Evolutionary conservation across 2,329 filamentous ascomycete species (phyloP), one percentile per base, ranked within the genome.

Genomic region (Pseudohalonectria lignicola): DNA sequence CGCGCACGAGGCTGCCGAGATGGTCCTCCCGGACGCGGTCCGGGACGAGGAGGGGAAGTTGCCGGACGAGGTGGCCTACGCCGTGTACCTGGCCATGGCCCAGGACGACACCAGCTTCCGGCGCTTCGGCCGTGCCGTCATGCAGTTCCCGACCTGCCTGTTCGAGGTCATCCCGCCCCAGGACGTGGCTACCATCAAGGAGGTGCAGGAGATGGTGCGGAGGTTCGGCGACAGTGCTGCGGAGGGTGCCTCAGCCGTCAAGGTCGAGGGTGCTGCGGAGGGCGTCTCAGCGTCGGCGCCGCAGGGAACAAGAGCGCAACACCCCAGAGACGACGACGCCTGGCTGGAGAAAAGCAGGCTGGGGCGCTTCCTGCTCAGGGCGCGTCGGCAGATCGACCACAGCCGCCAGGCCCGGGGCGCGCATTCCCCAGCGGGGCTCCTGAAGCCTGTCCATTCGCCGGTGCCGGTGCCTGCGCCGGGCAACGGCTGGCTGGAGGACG

Each of bases 61-160:
- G 38, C 58, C 67, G 1, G 45, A n/a, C n/a, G n/a, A n/a, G n/a
- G n/a, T n/a, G n/a, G 57, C 86, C 5, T 83, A 86, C 49, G 82
- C 84, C 4, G 75, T 87, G 6, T 79, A 86, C 46, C 73, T 73
- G 40, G 71, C 79, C 8, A 53, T 90, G 7, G 54, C 68, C 18
- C 63, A 68, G 30, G 69, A 78, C 42, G 75, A 79, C 8, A 64
- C 76, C 38, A 73, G 66, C 20, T 84, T 87, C 50, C 65, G 67
- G 2, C 62, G 68, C 2, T 44, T 72, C 53, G 55, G 67, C 56
- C 49, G 69, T 44, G 53, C 68, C 57, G 56, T 69, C 56, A 52
- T 53, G 15, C n/a, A 32, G n/a, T 25, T 20, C 25, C 42, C 36
- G 64, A 51, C 76, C 7, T 68, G 70, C 42, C 47, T 82, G 21